phyloP scores from a whole-genome alignment of 2,329 filamentous ascomycete species.

The Xylariaceae sp. region DNA sequence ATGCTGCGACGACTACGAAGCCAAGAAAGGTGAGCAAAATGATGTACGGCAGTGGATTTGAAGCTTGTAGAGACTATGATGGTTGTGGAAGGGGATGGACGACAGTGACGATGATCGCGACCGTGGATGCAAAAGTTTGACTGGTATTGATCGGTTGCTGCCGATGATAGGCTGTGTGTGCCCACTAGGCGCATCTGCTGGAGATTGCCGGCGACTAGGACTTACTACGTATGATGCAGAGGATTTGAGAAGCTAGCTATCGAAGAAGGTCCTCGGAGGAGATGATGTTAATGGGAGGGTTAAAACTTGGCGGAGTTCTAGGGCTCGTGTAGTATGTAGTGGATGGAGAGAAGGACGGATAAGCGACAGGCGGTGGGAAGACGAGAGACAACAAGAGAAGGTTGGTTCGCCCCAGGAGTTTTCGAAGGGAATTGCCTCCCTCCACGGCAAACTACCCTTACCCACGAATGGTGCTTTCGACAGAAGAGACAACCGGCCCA shows the following conservation, averaged over 20 bases:
- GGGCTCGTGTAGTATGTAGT: neutral
- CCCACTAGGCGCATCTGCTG: conserved; percentile 14
- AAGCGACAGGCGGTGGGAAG: conserved; percentile 29
- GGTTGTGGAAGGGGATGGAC: neutral
- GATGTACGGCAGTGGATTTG: neutral
- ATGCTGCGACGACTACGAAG: neutral
- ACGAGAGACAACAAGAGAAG: conserved; percentile 30
- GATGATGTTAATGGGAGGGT: neutral
- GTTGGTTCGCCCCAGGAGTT: conserved; percentile 30
- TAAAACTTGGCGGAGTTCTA: neutral
- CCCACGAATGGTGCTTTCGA: conserved; percentile 27
- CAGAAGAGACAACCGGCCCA: conserved; percentile 27
- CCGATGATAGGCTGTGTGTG: conserved; percentile 4
- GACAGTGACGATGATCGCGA: neutral
- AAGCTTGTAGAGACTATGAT: neutral
- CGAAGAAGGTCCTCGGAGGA: neutral
- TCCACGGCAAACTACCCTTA: conserved; percentile 27
- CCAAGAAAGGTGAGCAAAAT: neutral
- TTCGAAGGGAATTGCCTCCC: conserved; percentile 28
- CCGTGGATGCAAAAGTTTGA: neutral
- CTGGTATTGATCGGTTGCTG: neutral
- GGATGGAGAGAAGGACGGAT: neutral
- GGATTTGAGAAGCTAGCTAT: neutral
- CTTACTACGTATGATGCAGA: neutral
- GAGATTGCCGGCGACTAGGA: neutral